These are phyloP conservation scores for Logfia minima DNA, from an alignment of 129 eudicot genomes.

Conservation along the genomic window DNA sequence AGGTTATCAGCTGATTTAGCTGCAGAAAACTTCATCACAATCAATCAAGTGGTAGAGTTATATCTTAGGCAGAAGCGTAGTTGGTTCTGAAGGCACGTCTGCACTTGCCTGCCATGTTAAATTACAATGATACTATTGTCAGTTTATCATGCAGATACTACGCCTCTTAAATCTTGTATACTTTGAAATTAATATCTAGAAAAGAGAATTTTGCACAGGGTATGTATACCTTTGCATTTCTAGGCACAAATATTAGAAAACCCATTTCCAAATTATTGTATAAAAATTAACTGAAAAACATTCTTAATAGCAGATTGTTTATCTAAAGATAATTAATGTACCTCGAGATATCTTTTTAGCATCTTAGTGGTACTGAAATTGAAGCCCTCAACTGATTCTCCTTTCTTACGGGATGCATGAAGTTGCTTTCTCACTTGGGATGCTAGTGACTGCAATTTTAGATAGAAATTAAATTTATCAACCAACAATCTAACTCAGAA, in stretches of 20 bases:
- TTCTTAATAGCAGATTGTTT: background rate
- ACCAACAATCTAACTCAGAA: background rate
- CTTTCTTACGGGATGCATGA: constrained; percentile 91
- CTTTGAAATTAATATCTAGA: background rate
- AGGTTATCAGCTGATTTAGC: constrained; percentile 28
- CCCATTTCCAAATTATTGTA: background rate
- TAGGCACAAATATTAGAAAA: background rate
- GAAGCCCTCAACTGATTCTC: constrained; percentile 84
- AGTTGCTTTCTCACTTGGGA: constrained; percentile 93
- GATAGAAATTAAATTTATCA: background rate
- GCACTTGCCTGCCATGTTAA: constrained; percentile 61
- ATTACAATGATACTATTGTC: background rate
- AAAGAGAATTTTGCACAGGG: no score
- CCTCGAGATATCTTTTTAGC: constrained; percentile 78
- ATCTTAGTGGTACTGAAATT: constrained; percentile 82
- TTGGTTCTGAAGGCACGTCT: constrained; percentile 75
- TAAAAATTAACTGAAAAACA: background rate
- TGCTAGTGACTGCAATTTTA: constrained; percentile 72
- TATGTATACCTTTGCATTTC: background rate
- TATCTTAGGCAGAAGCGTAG: constrained; percentile 72
- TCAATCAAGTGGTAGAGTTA: constrained; percentile 29
- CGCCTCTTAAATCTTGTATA: background rate
- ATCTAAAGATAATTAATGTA: constrained; percentile 16
- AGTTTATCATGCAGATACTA: background rate
- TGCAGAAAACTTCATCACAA: constrained; percentile 21